These are phyloP conservation scores for Grigorovia humatica DNA, from an alignment of 805 yeast species.

Conservation along the genomic window DNA sequence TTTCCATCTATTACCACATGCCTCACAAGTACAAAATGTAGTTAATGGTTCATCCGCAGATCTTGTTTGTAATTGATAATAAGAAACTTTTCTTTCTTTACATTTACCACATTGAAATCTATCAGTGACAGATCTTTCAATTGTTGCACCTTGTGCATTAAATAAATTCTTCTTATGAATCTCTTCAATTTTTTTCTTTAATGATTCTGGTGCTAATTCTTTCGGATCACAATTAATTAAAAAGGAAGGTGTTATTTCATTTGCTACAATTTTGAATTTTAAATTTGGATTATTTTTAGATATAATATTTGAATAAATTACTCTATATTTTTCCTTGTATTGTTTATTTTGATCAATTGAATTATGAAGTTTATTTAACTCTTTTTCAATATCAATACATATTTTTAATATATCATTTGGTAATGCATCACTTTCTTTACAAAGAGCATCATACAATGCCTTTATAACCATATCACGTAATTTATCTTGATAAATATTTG, in stretches of 20 bases:
- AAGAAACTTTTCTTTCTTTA: constrained; percentile 92
- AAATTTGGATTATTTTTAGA: constrained; percentile 85
- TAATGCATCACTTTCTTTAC: constrained; percentile 59
- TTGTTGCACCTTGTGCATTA: constrained; percentile 96
- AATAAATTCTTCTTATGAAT: constrained; percentile 81
- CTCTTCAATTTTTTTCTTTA: constrained; percentile 75
- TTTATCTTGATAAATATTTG: constrained; percentile 58
- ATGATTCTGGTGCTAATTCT: constrained; percentile 89
- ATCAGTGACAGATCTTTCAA: constrained; percentile 91
- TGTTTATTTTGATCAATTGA: constrained; percentile 39
- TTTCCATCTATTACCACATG: constrained; percentile 97
- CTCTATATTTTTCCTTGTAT: constrained; percentile 76
- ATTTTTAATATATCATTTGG: constrained; percentile 51
- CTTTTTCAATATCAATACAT: constrained; percentile 64
- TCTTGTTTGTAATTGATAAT: constrained; percentile 95
- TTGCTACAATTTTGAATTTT: constrained; percentile 53
- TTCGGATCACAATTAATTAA: constrained; percentile 80
- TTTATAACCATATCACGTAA: constrained; percentile 77
- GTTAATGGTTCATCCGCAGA: constrained; percentile 98
- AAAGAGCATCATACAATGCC: constrained; percentile 83
- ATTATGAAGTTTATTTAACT: constrained; percentile 53
- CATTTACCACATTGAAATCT: constrained; percentile 96
- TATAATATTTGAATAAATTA: constrained; percentile 76
- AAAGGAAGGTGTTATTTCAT: constrained; percentile 54
- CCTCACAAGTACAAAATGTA: constrained; percentile 95